Evolutionary conservation across 2,329 filamentous ascomycete species (phyloP).

Genomic region (Diplodia mutila): DNA sequence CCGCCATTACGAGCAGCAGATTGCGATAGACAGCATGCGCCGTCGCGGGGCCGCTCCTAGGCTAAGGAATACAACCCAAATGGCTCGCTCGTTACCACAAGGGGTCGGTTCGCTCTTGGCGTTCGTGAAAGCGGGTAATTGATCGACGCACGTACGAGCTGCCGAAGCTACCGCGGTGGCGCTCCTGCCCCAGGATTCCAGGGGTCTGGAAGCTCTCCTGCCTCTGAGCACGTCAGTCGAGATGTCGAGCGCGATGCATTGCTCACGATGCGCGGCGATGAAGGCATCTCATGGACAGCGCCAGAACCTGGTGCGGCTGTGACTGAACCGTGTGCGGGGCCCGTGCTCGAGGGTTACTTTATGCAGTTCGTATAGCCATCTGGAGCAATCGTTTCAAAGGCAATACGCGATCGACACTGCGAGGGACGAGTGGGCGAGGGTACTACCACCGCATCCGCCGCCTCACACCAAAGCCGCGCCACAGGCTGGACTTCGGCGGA

Average conservation of each 20-base stretch:
- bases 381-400: not conserved
- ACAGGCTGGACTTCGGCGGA: not conserved
- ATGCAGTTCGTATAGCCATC: slow-evolving; percentile 11
- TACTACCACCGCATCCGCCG: not conserved
- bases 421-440: not conserved
- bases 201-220: not conserved
- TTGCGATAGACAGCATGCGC: slow-evolving; percentile 6
- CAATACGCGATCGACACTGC: slow-evolving; percentile 1
- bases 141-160: slow-evolving; percentile 16
- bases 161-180: not conserved
- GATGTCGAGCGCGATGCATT: not conserved
- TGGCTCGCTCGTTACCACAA: slow-evolving; percentile 11
- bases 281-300: not conserved
- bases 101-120: slow-evolving; percentile 6
- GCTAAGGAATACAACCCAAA: slow-evolving; percentile 13
- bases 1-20: slow-evolving; percentile 17
- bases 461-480: not conserved
- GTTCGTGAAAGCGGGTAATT: slow-evolving; percentile 22
- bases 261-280: not conserved
- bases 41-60: not conserved
- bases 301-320: not conserved
- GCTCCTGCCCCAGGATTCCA: not conserved
- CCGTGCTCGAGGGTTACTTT: slow-evolving; percentile 6
- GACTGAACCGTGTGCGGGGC: not conserved
- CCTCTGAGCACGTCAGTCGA: not conserved